These are phyloP conservation scores for Skeletonema menzelii DNA, from an alignment of 108 stramenopile species.

Conservation along the genomic window DNA sequence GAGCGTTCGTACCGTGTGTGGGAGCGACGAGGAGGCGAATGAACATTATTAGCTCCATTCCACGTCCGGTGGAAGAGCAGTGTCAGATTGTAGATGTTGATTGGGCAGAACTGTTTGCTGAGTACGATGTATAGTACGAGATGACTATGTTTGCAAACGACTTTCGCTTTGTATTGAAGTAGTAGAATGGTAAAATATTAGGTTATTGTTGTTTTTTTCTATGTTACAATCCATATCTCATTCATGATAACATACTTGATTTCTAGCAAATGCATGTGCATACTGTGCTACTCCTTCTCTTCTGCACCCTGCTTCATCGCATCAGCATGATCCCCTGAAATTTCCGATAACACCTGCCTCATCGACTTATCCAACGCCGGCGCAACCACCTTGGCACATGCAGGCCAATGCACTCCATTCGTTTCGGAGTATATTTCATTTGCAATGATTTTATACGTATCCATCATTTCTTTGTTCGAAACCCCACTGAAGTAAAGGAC, in stretches of 20 bases:
- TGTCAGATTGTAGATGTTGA: slow-evolving; percentile 47
- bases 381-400: slow-evolving; percentile 75
- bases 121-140: not conserved
- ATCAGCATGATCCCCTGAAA: slow-evolving; percentile 71
- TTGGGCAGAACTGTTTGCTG: slow-evolving; percentile 46
- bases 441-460: slow-evolving; percentile 59
- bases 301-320: slow-evolving; percentile 46
- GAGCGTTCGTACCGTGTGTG: slow-evolving; percentile 35
- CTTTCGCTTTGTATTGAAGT: not conserved
- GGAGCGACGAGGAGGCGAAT: slow-evolving; percentile 50
- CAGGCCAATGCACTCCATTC: slow-evolving; percentile 44
- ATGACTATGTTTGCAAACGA: not conserved
- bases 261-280: not conserved
- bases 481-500: slow-evolving; percentile 74
- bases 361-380: slow-evolving; percentile 66
- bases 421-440: slow-evolving; percentile 70
- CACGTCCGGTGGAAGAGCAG: slow-evolving; percentile 39
- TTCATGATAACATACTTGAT: not conserved
- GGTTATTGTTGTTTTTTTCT: not conserved
- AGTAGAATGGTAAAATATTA: not conserved
- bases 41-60: slow-evolving; percentile 48
- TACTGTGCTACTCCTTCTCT: not conserved
- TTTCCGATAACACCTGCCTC: slow-evolving; percentile 63
- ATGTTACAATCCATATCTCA: not conserved
- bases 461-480: slow-evolving; percentile 75